Conservation (phyloP, 305 asterid genomes). For the Fraxinus greggii region DNA sequence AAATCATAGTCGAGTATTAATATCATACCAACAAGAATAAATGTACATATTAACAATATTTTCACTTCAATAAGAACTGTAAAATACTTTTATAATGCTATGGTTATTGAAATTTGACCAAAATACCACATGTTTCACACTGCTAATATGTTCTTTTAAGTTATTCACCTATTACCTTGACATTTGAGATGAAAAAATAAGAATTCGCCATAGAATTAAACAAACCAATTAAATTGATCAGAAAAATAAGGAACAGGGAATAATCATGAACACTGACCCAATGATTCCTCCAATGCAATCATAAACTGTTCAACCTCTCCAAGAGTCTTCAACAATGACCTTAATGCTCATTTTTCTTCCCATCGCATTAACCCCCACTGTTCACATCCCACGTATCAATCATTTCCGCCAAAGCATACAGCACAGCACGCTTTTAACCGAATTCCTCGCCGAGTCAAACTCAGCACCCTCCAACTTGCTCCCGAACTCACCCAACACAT, state of each 20-base stretch:
- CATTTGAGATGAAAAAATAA: neutral
- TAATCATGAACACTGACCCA: conserved; percentile 57
- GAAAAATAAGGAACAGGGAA: conserved; percentile 13
- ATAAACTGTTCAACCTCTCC: conserved; percentile 77
- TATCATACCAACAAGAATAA: neutral
- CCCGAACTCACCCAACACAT: conserved; percentile 54
- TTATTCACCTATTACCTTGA: neutral
- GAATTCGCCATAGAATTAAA: neutral
- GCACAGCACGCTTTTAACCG: conserved; percentile 53
- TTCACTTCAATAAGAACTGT: neutral
- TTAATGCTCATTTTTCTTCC: conserved; percentile 51
- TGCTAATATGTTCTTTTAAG: neutral
- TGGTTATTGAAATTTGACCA: neutral
- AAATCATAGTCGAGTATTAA: neutral
- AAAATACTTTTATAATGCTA: neutral
- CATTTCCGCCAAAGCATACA: conserved; percentile 77
- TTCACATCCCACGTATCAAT: conserved; percentile 73
- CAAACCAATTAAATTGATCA: neutral
- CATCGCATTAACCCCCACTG: conserved; percentile 33
- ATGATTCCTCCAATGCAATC: conserved; percentile 92
- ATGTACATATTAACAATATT: neutral
- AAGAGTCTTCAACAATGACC: conserved; percentile 66
- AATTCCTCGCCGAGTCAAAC: conserved; percentile 38
- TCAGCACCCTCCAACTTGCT: conserved; percentile 35
- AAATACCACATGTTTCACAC: neutral